Conservation (phyloP, 2,329 filamentous ascomycete genomes). For the Colletotrichum brevisporum region DNA sequence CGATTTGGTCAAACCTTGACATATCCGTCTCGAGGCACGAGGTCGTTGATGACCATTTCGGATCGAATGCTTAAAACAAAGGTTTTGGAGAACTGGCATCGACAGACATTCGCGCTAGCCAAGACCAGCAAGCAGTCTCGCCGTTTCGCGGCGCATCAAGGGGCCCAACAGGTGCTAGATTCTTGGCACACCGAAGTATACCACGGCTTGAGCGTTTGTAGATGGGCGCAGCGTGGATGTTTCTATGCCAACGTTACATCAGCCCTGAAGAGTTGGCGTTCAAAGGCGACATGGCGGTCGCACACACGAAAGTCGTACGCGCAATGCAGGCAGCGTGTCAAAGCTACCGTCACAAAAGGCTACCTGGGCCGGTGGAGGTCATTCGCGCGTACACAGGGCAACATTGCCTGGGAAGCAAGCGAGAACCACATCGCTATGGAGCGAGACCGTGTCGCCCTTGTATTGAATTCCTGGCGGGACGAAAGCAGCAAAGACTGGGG, state of each 20-base stretch:
- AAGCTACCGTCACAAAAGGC: conserved; percentile 30
- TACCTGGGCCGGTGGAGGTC: conserved; percentile 35
- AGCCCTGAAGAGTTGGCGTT: conserved; percentile 23
- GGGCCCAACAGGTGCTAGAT: conserved; percentile 10
- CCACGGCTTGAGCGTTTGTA: conserved; percentile 7
- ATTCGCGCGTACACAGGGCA: conserved; percentile 10
- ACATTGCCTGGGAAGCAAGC: conserved; percentile 24
- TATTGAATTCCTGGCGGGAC: conserved; percentile 28
- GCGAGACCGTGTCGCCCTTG: conserved; percentile 5
- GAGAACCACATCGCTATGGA: conserved; percentile 1
- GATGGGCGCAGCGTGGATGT: conserved; percentile 26
- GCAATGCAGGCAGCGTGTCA: conserved; percentile 35
- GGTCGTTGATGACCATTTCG: conserved; percentile 5
- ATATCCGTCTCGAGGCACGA: not conserved
- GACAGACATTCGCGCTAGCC: conserved; percentile 3
- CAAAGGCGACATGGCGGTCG: conserved; percentile 30
- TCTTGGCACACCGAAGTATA: conserved; percentile 19
- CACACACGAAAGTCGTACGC: conserved; percentile 34
- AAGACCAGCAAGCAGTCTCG: conserved; percentile 16
- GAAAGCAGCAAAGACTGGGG: conserved; percentile 23
- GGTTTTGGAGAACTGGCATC: conserved; percentile 31
- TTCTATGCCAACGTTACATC: conserved; percentile 23
- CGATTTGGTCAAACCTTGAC: not conserved
- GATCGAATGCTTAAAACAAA: conserved; percentile 29
- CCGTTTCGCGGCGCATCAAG: conserved; percentile 21